phyloP scores from a whole-genome alignment of 371 early-diverging fungal genomes.

The Rhizopus stolonifer region DNA sequence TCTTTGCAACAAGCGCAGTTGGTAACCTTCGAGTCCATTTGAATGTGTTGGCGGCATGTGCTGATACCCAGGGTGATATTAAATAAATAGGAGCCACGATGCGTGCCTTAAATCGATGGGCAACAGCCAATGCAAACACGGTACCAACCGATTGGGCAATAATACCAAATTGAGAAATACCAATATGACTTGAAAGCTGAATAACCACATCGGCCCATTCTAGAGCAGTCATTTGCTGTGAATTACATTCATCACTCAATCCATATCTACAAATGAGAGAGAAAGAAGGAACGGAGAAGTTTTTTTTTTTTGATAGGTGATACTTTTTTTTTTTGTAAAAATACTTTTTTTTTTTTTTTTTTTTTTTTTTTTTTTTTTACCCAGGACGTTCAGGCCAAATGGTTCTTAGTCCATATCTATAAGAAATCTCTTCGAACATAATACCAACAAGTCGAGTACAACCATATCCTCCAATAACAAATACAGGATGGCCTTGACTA shows the following conservation, averaged over 20 bases:
- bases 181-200: conserved; percentile 41
- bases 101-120: conserved; percentile 34
- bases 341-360: not conserved
- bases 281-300: too few species aligned
- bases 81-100: conserved; percentile 41
- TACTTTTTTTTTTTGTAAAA: not conserved
- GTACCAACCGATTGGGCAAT: conserved; percentile 54
- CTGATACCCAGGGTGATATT: conserved; percentile 58
- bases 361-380: conserved; percentile 20
- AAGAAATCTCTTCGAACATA: conserved; percentile 51
- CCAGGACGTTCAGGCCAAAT: conserved; percentile 57
- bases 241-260: conserved; percentile 40
- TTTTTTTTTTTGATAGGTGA: too few species aligned
- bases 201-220: conserved; percentile 52
- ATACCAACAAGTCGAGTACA: conserved; percentile 50
- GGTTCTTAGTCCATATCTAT: conserved; percentile 32
- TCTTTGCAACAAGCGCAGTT: conserved; percentile 40
- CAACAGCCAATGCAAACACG: conserved; percentile 46
- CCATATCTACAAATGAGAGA: conserved; percentile 35
- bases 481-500: conserved; percentile 32
- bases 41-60: conserved; percentile 49
- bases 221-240: conserved; percentile 39
- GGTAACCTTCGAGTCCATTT: conserved; percentile 53
- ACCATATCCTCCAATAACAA: conserved; percentile 52
- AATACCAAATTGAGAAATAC: conserved; percentile 32